Evolutionary conservation across 495 filamentous ascomycete species (phyloP), one percentile per base, ranked within the genome.

Genomic region (Neurospora sp.): DNA sequence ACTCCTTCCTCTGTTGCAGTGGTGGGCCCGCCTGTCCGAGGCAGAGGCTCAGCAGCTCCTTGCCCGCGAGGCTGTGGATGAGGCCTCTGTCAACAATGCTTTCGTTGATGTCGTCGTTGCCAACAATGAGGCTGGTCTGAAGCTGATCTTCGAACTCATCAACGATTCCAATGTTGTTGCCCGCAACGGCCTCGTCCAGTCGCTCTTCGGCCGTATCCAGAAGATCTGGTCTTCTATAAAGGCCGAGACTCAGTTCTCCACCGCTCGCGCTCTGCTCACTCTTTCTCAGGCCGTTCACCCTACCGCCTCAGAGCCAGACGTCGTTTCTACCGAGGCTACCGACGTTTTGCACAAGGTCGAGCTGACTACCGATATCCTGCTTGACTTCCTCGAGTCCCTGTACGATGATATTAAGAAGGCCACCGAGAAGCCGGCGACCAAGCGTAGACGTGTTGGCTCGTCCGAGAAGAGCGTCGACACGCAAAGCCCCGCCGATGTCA

Each of bases 371-470:
- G 81, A 88, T 22, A 87, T 94, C 35, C 87, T 98, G 38, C 78
- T 88, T 14, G 82, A 86, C 38, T 92, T 94, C 76, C 76, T 96
- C 2, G 86, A 91, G 68, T 88, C 89, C 65, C 85, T 95, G 38
- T 90, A 91, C 31, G 86, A 87, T 35, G 87, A 89, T 53, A 84
- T 88, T 18, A 87, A 90, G 69, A 82, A 92, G 74, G 88, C 88
- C 53, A 83, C 81, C 9, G 87, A 90, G 73, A 83, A 89, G 61
- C 87, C 89, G 18, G 89, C 91, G 5, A 87, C 88, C 38, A 97
- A 97, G 83, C 87, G 92, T 20, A 88, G 92, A 78, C 88, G 93
- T 41, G 92, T 88, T 3, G 94, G 91, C 78, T 87, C 89, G 65
- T 87, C 85, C 3, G 91, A 91, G 71, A 85, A 81, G 16, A 81